Evolutionary conservation across 1,139 yeast genomes (phyloP), one percentile per base, ranked within the genome.

Genomic region (Pichia sp.): DNA sequence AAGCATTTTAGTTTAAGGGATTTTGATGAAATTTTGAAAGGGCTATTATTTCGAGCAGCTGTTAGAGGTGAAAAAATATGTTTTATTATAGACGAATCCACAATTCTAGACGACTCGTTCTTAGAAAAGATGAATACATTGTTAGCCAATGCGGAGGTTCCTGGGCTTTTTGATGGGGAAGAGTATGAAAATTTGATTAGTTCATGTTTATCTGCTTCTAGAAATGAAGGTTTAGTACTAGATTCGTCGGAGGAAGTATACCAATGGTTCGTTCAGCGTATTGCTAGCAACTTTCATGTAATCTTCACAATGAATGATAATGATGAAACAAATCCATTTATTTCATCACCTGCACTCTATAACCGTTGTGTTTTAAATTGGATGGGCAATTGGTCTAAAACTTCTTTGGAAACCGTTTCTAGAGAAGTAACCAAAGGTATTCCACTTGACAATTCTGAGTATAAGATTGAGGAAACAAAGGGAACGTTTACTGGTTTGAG

Each of bases 71-170:
- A 87, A 60, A 80, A 77, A 56, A 69, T 84, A 0, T 88, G 96
- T 62, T 81, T 90, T 55, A 73, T 92, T 19, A 77, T 93, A 29
- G 96, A 90, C 64, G 97, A 93, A 63, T 81, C 95, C 0, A 81
- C 85, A 48, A 81, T 90, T 54, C 67, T 85, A 50, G 95, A 88
- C 49, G 76, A 96, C 0, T 76, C 95, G 0, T 92, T 92, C 64
- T 72, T 93, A 38, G 99, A 93, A 69, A 75, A 96, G 57, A 90
- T 93, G 95, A 93, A 93, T 64, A 89, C 96, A 0, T 72, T 93
- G 32, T 74, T 93, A 41, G 97, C 98, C 0, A 93, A 92, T 67
- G 89, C 97, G 0, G 97, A 92, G 62, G 80, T 90, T 29, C 97
- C 97, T 0, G 97, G 97, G 2, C 72, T 93, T 23, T 93, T 89